Conservation (phyloP, 306 rosid species). For the Vachellia collinsii region DNA sequence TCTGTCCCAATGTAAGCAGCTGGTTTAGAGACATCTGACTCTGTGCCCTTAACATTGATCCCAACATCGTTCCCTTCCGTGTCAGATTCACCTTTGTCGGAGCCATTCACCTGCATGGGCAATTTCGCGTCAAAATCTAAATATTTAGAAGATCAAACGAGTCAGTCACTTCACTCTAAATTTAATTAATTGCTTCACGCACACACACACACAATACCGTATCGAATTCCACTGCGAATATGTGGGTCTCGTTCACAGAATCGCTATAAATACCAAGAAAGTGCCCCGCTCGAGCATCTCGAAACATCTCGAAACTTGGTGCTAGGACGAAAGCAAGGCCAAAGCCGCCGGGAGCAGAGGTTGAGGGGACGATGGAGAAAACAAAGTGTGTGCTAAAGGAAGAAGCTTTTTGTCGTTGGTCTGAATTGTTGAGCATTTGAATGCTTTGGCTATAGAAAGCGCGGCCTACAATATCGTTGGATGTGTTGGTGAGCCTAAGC, state of each 20-base stretch:
- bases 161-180: not conserved
- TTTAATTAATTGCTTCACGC: not conserved
- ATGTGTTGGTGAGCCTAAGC: conserved; percentile 57
- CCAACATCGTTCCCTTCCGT: conserved; percentile 66
- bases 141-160: not conserved
- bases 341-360: conserved; percentile 53
- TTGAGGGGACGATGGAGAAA: conserved; percentile 56
- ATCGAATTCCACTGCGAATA: conserved; percentile 75
- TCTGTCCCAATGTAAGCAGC: conserved; percentile 39
- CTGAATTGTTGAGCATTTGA: conserved; percentile 25
- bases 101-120: conserved; percentile 48
- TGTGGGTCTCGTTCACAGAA: conserved; percentile 8
- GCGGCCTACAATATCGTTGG: conserved; percentile 47
- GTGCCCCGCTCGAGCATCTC: conserved; percentile 44
- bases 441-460: conserved; percentile 44
- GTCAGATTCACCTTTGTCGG: conserved; percentile 20
- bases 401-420: not conserved
- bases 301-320: conserved; percentile 41
- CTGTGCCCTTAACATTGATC: conserved; percentile 47
- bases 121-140: not conserved
- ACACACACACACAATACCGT: conserved; percentile 26
- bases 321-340: conserved; percentile 68
- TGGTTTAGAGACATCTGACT: not conserved
- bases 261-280: conserved; percentile 62
- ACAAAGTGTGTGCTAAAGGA: conserved; percentile 74